These are phyloP conservation scores for Candida quercuum DNA, from an alignment of 805 yeast genomes.

Conservation along the genomic window DNA sequence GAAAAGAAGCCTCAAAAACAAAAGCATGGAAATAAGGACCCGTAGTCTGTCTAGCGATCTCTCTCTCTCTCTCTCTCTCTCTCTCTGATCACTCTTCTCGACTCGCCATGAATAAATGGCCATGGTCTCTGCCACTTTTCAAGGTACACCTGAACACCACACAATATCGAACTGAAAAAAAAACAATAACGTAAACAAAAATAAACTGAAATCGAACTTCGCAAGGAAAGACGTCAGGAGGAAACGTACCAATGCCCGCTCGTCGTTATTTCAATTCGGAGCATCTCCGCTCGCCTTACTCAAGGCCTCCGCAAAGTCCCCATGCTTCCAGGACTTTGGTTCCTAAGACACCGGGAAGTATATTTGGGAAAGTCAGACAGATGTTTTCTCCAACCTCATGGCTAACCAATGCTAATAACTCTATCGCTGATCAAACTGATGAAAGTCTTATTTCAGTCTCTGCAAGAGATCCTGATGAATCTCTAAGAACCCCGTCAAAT, in stretches of 20 bases:
- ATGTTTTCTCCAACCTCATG: conserved; percentile 21
- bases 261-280: conserved; percentile 7
- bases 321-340: conserved; percentile 30
- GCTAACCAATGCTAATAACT: conserved; percentile 2
- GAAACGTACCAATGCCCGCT: conserved; percentile 7
- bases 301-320: conserved; percentile 6
- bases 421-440: conserved; percentile 9
- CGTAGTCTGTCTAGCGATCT: no score
- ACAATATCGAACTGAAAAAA: no score
- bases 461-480: conserved; percentile 2
- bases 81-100: no score
- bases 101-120: no score
- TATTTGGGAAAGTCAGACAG: conserved; percentile 20
- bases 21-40: no score
- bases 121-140: no score
- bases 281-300: conserved; percentile 18
- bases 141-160: no score
- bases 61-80: no score
- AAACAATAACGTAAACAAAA: no score
- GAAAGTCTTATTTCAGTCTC: conserved; percentile 8
- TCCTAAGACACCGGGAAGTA: conserved; percentile 20
- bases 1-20: neutral
- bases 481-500: conserved; percentile 6
- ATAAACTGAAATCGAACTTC: no score
- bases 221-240: no score